Base-by-base conservation (phyloP, 345 rosid species). In the Lenwebbia sp. region DNA sequence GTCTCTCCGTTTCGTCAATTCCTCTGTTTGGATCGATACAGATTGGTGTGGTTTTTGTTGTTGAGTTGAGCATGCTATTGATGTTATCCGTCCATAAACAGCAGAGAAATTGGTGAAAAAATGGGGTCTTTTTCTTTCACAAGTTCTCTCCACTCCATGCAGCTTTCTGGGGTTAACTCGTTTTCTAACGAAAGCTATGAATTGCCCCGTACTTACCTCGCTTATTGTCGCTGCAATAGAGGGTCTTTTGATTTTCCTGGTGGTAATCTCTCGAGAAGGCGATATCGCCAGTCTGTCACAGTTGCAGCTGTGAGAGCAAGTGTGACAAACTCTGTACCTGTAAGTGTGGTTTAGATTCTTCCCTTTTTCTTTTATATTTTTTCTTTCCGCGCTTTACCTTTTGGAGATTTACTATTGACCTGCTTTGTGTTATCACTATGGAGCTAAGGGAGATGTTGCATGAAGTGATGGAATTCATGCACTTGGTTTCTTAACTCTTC, bases 261-360 rank as follows among this genome's bases (percentile, higher is more conserved):
- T 22, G 53, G 28, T 21, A 13, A 49, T 83, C 17, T 55, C 33
- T 33, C 33, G 26, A 52, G 60, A 86, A 26, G 84, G 85, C 56
- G 49, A 13, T 54, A 54, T 23, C 55, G 53, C 52, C 53, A 37
- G 33, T 82, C 54, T 53, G 65, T 82, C 22, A 28, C 84, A 6
- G 75, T 87, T 55, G 70, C 84, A 23, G 84, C 86, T 10, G 57
- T 23, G 28, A 84, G 84, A 15, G 81, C 88, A 26, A 26, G 85
- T 55, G 58, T 84, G 57, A 75, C 86, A 81, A 89, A 93, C 91
- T 90, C 95, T 56, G 87, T 90, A 85, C 95, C 94, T 10, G 96
- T 91, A 84, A 87, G 89, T 88, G 17, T 83, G 28, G 57, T 13
- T 13, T 52, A 54, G 84, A 83, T 28, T 83, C 56, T 37, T 47